Percentiles rank a stretch among this genome's conserved stretches.
These are phyloP conservation scores for Neonectria magnoliae DNA, from an alignment of 2,329 filamentous ascomycete genomes.

Conservation along the genomic window DNA sequence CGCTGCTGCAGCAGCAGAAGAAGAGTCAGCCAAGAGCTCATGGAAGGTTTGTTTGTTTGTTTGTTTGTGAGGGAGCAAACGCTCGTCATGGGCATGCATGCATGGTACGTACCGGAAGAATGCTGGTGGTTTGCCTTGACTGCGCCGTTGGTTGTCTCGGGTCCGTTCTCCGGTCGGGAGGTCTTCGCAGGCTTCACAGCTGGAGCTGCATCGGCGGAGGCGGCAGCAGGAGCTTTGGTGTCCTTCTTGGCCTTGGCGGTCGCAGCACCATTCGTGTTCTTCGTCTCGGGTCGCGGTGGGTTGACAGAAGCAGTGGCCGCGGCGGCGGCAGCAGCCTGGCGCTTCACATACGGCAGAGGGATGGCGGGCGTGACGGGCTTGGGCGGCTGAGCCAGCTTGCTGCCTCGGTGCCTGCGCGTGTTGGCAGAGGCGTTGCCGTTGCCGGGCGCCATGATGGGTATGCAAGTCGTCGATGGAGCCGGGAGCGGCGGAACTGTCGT, in stretches of 20 bases:
- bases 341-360: constrained; percentile 52
- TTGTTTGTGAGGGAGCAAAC: constrained; percentile 5
- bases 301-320: constrained; percentile 25
- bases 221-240: constrained; percentile 13
- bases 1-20: constrained; percentile 19
- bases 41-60: neutral
- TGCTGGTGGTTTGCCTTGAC: constrained; percentile 24
- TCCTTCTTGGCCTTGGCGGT: constrained; percentile 20
- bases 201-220: constrained; percentile 18
- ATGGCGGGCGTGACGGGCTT: constrained; percentile 52
- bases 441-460: constrained; percentile 46
- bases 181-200: constrained; percentile 26
- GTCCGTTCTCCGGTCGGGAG: constrained; percentile 23
- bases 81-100: constrained; percentile 1
- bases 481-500: constrained; percentile 28
- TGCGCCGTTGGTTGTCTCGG: constrained; percentile 26
- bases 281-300: constrained; percentile 29
- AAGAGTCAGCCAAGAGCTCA: constrained; percentile 25
- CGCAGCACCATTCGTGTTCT: constrained; percentile 34
- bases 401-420: constrained; percentile 44
- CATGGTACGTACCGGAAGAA: constrained; percentile 37
- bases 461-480: neutral
- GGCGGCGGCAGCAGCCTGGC: constrained; percentile 48
- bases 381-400: constrained; percentile 45
- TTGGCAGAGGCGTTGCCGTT: constrained; percentile 48